Base-by-base conservation (phyloP, 495 filamentous ascomycete genomes). In the Bryoglossum gracile region DNA sequence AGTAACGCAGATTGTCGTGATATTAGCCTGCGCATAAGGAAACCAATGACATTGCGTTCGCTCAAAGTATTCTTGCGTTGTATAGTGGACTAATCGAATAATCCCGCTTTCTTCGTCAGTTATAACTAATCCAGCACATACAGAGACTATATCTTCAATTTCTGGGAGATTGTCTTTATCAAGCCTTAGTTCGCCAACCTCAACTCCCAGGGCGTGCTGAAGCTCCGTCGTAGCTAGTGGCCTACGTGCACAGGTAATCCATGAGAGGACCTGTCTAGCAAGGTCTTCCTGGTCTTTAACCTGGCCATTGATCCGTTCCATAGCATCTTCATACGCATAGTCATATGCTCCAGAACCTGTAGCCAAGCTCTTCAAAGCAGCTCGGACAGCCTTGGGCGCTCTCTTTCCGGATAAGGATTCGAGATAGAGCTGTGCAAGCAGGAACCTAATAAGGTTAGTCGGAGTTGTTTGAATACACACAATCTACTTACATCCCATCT, bases 271-370 rank as follows among this genome's bases (percentile, higher is more conserved):
- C n/a, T n/a, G n/a, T n/a, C n/a, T n/a, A n/a, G 43, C 48, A 2
- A 52, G 49, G 10, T 51, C 30, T 39, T 56, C 56, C 23, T 60
- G 50, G 9, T 53, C 60, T 23, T 46, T 13, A 5, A 50, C 41
- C 32, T 68, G 67, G 32, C 54, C 54, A 28, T 64, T 17, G 22
- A 51, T 48, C 38, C 48, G 4, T 10, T 43, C 24, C 43, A 56
- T 56, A n/a, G 36, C 44, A 3, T 56, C 28, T 13, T 32, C 28
- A 32, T 32, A 32, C 8, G 28, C 28, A 8, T 8, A 13, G 2
- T 48, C 17, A 33, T 47, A 56, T 13, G 47, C 53, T 13, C 17
- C 35, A 14, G 44, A 47, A 10, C 38, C 16, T 4, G 19, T 30
- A 34, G 38, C 28, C 6, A 28, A 17, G 5, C 45, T 34, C 5